These are phyloP conservation scores for Tricladium varicosporioides DNA, from an alignment of 2,329 filamentous ascomycete species.

Conservation along the genomic window DNA sequence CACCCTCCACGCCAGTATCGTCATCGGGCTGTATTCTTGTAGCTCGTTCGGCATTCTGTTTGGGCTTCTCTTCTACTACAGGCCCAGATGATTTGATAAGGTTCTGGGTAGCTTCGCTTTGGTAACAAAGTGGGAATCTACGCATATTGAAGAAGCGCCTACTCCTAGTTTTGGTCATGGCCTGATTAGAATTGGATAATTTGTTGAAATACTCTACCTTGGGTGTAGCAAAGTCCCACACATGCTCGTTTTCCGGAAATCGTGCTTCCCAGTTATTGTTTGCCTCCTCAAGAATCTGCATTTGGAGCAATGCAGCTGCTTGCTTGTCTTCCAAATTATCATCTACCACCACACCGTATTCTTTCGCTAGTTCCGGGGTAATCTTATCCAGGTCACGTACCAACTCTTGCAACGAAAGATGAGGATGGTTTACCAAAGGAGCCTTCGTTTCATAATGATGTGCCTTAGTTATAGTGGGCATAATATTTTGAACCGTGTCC, in stretches of 20 bases:
- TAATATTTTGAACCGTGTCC: not conserved
- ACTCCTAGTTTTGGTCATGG: conserved; percentile 1
- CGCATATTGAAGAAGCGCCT: conserved; percentile 24
- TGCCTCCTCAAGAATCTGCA: conserved; percentile 28
- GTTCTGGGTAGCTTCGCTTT: conserved; percentile 14
- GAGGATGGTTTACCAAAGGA: not conserved
- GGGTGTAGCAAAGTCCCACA: conserved; percentile 29
- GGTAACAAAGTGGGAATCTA: conserved; percentile 22
- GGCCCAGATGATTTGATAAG: conserved; percentile 19
- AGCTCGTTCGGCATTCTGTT: not conserved
- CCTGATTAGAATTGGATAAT: not conserved
- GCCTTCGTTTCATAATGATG: not conserved
- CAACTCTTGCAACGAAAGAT: conserved; percentile 4
- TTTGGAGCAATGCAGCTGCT: conserved; percentile 23
- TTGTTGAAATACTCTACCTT: not conserved
- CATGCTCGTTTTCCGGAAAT: conserved; percentile 27
- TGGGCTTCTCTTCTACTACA: conserved; percentile 8
- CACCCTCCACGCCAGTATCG: not conserved
- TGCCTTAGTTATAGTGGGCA: not conserved
- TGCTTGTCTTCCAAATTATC: conserved; percentile 10
- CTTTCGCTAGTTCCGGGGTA: conserved; percentile 24
- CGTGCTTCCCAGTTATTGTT: conserved; percentile 30
- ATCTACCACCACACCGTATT: conserved; percentile 4
- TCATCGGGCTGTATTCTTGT: not conserved
- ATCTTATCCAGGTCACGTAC: conserved; percentile 21